Conservation (phyloP, 1,284 basidiomycete genomes). For the Abortiporus biennis region DNA sequence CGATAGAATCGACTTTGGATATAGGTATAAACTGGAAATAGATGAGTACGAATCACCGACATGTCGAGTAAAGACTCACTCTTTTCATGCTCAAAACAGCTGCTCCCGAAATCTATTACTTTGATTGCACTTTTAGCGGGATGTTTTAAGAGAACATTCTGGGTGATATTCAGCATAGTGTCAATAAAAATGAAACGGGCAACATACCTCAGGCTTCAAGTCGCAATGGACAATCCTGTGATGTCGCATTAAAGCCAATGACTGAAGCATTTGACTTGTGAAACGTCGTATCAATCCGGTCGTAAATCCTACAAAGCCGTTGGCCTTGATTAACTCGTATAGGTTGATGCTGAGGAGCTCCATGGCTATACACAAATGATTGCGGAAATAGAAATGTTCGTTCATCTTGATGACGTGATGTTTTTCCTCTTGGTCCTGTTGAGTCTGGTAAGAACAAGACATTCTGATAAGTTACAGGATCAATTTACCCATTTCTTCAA, state of each 20-base stretch:
- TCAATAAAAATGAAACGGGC: constrained; percentile 10
- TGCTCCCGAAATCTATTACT: constrained; percentile 98
- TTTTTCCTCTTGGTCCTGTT: constrained; percentile 90
- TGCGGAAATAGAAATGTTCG: constrained; percentile 97
- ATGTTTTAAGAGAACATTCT: constrained; percentile 95
- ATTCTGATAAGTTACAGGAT: constrained; percentile 7
- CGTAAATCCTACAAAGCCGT: constrained; percentile 96
- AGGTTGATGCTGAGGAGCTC: constrained; percentile 98
- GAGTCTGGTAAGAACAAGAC: not conserved
- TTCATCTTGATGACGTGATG: constrained; percentile 98
- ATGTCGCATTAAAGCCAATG: constrained; percentile 89
- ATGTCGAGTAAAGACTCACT: constrained; percentile 53
- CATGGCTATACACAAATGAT: constrained; percentile 97
- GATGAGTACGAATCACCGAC: not conserved
- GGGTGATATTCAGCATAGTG: constrained; percentile 6
- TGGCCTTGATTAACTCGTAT: constrained; percentile 99
- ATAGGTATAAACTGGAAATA: constrained; percentile 83
- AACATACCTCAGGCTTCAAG: constrained; percentile 89
- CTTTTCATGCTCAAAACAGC: constrained; percentile 98
- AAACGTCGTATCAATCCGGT: constrained; percentile 94
- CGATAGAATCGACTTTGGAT: constrained; percentile 97
- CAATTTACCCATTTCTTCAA: constrained; percentile 87
- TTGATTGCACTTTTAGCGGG: constrained; percentile 96
- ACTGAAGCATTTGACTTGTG: constrained; percentile 92
- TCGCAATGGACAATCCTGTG: constrained; percentile 99